Evolutionary conservation across 1,284 basidiomycete species (phyloP), one percentile per base, ranked within the genome.

Genomic region (Cryptococcus hybrid): DNA sequence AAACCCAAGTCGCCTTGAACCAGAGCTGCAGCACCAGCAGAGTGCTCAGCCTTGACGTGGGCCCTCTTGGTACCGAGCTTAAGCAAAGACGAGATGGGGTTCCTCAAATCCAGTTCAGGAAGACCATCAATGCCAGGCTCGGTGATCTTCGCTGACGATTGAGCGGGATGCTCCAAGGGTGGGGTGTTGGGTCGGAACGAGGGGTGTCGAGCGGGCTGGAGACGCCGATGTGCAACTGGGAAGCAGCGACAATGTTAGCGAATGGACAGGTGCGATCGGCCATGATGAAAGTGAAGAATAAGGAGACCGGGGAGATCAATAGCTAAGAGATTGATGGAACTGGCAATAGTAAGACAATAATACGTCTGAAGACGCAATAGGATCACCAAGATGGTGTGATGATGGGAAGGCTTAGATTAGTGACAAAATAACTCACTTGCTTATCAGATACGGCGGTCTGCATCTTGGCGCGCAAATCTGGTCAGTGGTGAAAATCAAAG

Each of bases 31-130:
- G 87, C 88, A 35, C 84, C 86, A 34, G 79, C 73, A 65, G 83
- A 86, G 61, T 82, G 81, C 69, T 85, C 84, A 15, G 85, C 84
- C n/a, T 79, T 73, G 54, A 85, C 82, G 71, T 89, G 88, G 0
- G 84, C 84, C 52, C 81, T 74, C 60, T 80, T 80, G 24, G 87
- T 89, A 54, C 83, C 82, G 56, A 83, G 78, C 47, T 82, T 81
- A 9, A 89, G 78, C 50, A 81, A 66, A 24, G 68, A 64, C 12
- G 80, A 77, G 48, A 80, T 68, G 9, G 79, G 77, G 35, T 69
- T 61, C 1, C 68, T 59, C 18, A 72, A 63, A 63, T 81, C 79
- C 44, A 77, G 63, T 7, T 67, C 69, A 30, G 58, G 47, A 11
- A 36, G 40, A 12, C 39, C 46, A 36, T 51, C 50, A 11, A 38